phyloP scores from a whole-genome alignment of 2,329 filamentous ascomycete genomes.

The Aplosporella prunicola region DNA sequence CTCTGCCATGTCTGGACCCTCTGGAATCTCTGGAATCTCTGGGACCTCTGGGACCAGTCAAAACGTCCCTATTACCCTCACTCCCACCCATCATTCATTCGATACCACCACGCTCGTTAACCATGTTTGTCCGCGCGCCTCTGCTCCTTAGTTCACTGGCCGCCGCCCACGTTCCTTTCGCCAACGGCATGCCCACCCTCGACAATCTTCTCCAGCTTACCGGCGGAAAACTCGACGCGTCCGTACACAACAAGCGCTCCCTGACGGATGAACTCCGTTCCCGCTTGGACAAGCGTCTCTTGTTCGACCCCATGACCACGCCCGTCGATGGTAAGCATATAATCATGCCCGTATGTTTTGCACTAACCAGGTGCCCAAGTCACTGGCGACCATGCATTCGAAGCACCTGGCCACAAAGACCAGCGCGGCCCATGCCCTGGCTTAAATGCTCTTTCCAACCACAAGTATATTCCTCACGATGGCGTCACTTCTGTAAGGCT shows the following conservation, averaged over 20 bases:
- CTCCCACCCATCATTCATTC: no score
- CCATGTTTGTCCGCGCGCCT: neutral
- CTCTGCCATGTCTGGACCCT: no score
- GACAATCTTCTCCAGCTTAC: neutral
- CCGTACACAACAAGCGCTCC: no score
- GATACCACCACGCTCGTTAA: no score
- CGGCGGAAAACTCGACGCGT: no score
- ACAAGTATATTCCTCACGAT: conserved; percentile 22
- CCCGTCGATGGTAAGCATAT: neutral
- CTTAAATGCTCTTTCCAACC: conserved; percentile 26
- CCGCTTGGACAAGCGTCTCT: neutral
- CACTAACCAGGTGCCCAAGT: no score
- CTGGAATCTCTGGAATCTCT: no score
- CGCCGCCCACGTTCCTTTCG: neutral
- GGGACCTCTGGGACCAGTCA: no score
- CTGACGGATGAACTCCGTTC: no score
- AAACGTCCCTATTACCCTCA: no score
- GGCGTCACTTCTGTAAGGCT: no score
- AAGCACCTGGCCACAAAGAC: conserved; percentile 13
- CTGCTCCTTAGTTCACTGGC: neutral
- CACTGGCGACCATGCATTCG: conserved; percentile 4
- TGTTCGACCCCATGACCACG: conserved; percentile 1
- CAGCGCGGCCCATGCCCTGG: conserved; percentile 23
- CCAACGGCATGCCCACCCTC: neutral
- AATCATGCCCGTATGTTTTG: no score